Base-by-base conservation (phyloP, 441 rosid species). In the Macaranga tanarius region DNA sequence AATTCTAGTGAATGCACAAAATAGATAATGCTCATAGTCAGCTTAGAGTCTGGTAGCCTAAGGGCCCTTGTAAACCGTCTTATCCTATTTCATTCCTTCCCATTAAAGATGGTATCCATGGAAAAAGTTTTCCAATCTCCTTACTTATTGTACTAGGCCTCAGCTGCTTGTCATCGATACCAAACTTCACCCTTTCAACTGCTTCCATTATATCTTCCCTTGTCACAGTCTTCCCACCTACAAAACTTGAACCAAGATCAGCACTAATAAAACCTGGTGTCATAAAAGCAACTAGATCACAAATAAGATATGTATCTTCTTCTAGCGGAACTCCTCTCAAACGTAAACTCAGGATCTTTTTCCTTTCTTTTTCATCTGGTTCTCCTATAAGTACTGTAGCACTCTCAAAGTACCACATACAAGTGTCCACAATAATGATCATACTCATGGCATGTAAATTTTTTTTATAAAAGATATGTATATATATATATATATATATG, bases 201-300 rank as follows among this genome's bases (percentile, higher is more conserved):
- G 97, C 97, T 87, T 88, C 97, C 98, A 95, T 95, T 79, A 95
- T 84, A 76, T 95, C 96, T 86, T 95, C 99, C 83, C 99, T 88
- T 16, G 84, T 81, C 73, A 95, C 93, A 0, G 64, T 75, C 82
- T 90, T 98, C 52, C 86, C 84, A 8, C 92, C 97, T 94, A 81
- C 63, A 67, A 70, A 65, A 75, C 50, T 74, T 74, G 67, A 31
- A 34, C 12, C 44, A 76, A 95, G 89, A 84, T 95, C 99, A 65
- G 99, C 99, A 66, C 99, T 98, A 0, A 94, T 92, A 72, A 84
- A 89, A 70, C 93, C 90, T 67, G 90, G 84, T 0, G 97, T 89
- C 65, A 87, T 81, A 71, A 81, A 75, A 81, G 96, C 97, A 5
- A 95, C 84, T 50, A 91, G 92, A 65, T 84, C 77, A 54, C 86